Percentiles rank a stretch among this genome's conserved stretches.
Conservation (phyloP, 306 rosid genomes). For the Trichosanthes truncata region DNA sequence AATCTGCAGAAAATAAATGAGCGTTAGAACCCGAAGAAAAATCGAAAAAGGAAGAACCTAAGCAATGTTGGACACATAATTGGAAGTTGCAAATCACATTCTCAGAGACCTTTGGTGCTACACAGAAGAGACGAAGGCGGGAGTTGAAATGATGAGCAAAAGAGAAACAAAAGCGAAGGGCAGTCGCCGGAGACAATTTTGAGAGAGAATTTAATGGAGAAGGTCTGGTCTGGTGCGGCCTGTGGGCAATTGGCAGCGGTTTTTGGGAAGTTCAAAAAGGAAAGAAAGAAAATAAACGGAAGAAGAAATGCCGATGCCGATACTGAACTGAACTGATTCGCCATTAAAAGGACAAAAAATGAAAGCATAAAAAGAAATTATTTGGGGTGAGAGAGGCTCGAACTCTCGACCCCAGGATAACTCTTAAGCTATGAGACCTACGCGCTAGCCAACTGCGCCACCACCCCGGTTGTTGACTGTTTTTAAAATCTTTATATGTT, state of each 20-base stretch:
- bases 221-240: neutral
- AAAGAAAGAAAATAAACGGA: neutral
- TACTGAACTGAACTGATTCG: neutral
- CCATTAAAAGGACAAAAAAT: neutral
- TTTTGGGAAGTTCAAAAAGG: neutral
- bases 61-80: neutral
- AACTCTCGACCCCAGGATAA: neutral
- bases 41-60: neutral
- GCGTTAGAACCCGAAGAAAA: neutral
- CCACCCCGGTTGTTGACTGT: neutral
- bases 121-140: neutral
- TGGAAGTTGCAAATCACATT: neutral
- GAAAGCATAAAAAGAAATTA: neutral
- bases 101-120: neutral
- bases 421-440: neutral
- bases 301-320: neutral
- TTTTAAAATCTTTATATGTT: too few species aligned
- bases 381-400: constrained; percentile 5
- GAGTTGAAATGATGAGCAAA: too few species aligned
- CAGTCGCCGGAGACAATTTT: neutral
- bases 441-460: constrained; percentile 10
- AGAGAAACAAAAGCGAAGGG: too few species aligned
- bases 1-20: neutral
- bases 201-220: neutral
- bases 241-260: neutral